phyloP scores from a whole-genome alignment of 1,139 yeast species.

The Maudiozyma humilis region DNA sequence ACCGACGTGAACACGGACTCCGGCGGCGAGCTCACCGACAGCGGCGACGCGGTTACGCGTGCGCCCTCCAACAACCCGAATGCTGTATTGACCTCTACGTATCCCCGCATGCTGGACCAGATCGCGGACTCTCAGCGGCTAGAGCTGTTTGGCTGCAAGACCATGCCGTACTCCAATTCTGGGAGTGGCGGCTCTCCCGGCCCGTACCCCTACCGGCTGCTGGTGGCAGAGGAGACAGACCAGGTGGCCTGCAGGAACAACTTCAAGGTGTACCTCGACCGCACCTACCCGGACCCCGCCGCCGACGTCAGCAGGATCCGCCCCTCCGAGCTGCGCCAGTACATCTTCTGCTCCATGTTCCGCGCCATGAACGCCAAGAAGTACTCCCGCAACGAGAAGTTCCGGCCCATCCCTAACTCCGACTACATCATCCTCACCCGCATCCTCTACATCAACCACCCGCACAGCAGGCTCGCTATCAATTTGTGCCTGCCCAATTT shows the following conservation, averaged over 20 bases:
- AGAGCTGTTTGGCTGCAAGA: conserved; percentile 24
- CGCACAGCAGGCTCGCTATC: conserved; percentile 22
- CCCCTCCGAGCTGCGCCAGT: conserved; percentile 29
- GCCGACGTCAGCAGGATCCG: conserved; percentile 22
- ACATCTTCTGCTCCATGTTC: conserved; percentile 31
- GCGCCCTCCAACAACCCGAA: background rate
- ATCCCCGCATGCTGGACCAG: conserved; percentile 21
- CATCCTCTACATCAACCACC: conserved; percentile 17
- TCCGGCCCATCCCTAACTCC: conserved; percentile 28
- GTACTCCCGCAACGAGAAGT: conserved; percentile 18
- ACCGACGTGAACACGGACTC: background rate
- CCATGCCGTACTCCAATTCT: conserved; percentile 10
- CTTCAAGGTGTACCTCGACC: conserved; percentile 30
- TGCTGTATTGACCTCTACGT: too few relatives aligned
- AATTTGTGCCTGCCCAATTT: conserved; percentile 27
- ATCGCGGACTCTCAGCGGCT: conserved; percentile 24
- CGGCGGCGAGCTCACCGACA: background rate
- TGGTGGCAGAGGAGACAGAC: conserved; percentile 34
- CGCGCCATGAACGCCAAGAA: conserved; percentile 20
- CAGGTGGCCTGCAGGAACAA: conserved; percentile 31
- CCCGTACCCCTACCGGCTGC: conserved; percentile 25
- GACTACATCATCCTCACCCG: conserved; percentile 26
- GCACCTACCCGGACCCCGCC: conserved; percentile 22
- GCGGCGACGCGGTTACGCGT: background rate
- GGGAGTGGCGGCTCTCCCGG: background rate